Evolutionary conservation across 2,329 filamentous ascomycete species (phyloP).

Genomic region (Arthrobotrys entomopaga): DNA sequence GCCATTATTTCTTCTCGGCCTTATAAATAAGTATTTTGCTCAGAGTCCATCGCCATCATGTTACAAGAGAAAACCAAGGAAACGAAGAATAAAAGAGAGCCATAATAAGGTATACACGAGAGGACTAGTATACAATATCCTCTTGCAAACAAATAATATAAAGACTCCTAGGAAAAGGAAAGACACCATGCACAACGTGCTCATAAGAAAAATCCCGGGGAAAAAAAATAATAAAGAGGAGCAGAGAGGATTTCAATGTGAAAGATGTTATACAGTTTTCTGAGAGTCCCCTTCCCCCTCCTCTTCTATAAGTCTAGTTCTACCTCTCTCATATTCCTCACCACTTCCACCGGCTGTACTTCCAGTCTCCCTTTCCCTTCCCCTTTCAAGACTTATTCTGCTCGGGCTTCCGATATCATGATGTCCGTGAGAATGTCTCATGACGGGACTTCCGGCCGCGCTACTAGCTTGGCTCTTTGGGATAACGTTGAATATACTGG

Average conservation of each 20-base stretch:
- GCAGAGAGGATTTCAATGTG: too few species aligned
- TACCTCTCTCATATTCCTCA: conserved; percentile 27
- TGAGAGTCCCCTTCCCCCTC: too few species aligned
- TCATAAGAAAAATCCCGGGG: not conserved
- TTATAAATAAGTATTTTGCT: too few species aligned
- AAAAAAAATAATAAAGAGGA: not conserved
- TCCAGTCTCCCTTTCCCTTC: conserved; percentile 37
- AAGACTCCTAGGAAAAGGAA: not conserved
- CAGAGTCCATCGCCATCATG: too few species aligned
- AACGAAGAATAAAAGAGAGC: too few species aligned
- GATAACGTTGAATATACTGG: conserved; percentile 49
- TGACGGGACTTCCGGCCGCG: conserved; percentile 41
- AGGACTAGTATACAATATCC: too few species aligned
- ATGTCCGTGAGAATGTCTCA: conserved; percentile 33
- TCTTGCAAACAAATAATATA: too few species aligned
- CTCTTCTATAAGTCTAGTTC: conserved; percentile 5
- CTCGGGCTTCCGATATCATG: conserved; percentile 43
- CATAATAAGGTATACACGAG: too few species aligned
- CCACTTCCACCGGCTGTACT: not conserved
- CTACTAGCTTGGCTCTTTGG: conserved; percentile 52
- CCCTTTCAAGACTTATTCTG: conserved; percentile 44
- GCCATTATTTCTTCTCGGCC: too few species aligned
- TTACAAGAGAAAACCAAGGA: too few species aligned
- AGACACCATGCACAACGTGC: not conserved
- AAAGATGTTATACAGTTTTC: too few species aligned